phyloP scores from a whole-genome alignment of 805 yeast genomes.

The Ogataea wickerhamii region DNA sequence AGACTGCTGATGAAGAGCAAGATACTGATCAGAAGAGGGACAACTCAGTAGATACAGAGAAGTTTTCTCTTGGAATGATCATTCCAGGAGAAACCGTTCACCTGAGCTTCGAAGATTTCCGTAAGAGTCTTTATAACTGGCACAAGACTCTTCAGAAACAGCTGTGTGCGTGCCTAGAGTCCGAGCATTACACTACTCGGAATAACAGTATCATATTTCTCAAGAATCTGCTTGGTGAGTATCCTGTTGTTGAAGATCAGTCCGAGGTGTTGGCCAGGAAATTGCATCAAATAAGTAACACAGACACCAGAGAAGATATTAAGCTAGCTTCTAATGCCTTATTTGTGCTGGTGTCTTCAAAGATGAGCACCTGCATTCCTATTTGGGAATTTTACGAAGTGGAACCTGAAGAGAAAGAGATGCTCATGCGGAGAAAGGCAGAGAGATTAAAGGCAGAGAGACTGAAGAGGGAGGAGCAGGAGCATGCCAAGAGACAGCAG shows the following conservation, averaged over 20 bases:
- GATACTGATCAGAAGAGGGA: conserved; percentile 2
- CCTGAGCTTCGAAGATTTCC: conserved; percentile 34
- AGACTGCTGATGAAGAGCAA: conserved; percentile 2
- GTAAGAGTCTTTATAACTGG: conserved; percentile 48
- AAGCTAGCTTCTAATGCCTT: conserved; percentile 73
- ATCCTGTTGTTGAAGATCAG: conserved; percentile 67
- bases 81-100: conserved; percentile 19
- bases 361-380: conserved; percentile 47
- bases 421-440: conserved; percentile 22
- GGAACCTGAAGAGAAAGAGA: conserved; percentile 41
- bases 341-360: conserved; percentile 59
- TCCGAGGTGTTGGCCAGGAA: conserved; percentile 48
- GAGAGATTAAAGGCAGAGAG: conserved; percentile 20
- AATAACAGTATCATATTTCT: conserved; percentile 76
- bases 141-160: conserved; percentile 48
- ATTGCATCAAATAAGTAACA: conserved; percentile 44
- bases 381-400: conserved; percentile 54
- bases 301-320: conserved; percentile 74
- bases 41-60: not conserved
- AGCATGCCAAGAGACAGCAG: conserved; percentile 14
- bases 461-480: conserved; percentile 17
- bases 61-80: conserved; percentile 14
- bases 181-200: conserved; percentile 68
- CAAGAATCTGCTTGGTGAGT: conserved; percentile 55
- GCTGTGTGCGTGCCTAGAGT: conserved; percentile 40